Evolutionary conservation across 352 stramenopile species (phyloP).

Genomic region (Discostella stelligera): DNA sequence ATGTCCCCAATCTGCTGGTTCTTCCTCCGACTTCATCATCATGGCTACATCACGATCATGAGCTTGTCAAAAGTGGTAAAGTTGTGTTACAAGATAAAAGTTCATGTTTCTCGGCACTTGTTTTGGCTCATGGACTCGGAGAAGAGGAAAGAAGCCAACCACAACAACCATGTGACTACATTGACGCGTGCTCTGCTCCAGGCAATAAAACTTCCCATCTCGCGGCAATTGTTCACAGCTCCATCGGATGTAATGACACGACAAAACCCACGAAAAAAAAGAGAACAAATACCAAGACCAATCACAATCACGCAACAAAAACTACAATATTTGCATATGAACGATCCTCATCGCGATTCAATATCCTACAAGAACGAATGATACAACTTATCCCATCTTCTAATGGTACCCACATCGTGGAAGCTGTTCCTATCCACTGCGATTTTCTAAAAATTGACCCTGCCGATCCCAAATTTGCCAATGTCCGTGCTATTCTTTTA

Average conservation of each 20-base stretch:
- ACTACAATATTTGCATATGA: conserved; percentile 92
- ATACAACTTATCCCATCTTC: conserved; percentile 78
- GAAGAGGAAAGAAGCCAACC: conserved; percentile 65
- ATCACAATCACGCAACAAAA: conserved; percentile 13
- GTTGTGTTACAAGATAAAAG: conserved; percentile 96
- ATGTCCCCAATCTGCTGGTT: conserved; percentile 90
- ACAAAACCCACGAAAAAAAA: conserved; percentile 35
- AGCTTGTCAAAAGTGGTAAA: conserved; percentile 85
- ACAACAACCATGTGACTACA: conserved; percentile 69
- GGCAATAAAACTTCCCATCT: conserved; percentile 99
- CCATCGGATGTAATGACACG: not conserved
- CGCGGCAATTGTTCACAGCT: conserved; percentile 85
- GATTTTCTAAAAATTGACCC: conserved; percentile 91
- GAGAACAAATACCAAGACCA: conserved; percentile 19
- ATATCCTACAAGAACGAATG: conserved; percentile 88
- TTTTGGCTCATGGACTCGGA: conserved; percentile 78
- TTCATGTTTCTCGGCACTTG: conserved; percentile 95
- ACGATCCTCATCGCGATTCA: conserved; percentile 86
- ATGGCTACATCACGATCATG: conserved; percentile 51
- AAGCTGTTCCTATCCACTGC: conserved; percentile 81
- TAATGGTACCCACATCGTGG: conserved; percentile 78
- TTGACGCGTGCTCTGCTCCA: conserved; percentile 94
- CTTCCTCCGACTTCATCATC: conserved; percentile 84
- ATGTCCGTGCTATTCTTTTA: conserved; percentile 91
- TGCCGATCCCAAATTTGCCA: conserved; percentile 81